Percentiles rank a stretch among this genome's conserved stretches.
These are phyloP conservation scores for Mycosphaerella sp. DNA, from an alignment of 2,329 filamentous ascomycete genomes.

Conservation along the genomic window DNA sequence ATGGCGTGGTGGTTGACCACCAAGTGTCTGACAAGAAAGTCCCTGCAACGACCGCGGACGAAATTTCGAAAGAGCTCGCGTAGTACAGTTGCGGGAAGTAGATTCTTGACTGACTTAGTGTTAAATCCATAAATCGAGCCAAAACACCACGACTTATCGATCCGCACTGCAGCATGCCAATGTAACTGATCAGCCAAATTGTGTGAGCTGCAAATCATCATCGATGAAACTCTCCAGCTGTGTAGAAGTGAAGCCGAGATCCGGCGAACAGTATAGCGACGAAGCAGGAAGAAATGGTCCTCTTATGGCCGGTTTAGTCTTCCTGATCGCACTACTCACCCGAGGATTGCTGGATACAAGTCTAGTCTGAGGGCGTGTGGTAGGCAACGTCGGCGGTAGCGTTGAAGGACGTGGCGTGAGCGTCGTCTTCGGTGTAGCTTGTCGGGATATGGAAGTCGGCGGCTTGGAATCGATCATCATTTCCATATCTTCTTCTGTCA, in stretches of 20 bases:
- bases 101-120: too few relatives aligned
- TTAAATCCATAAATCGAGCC: too few relatives aligned
- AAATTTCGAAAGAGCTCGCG: neutral
- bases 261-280: conserved; percentile 18
- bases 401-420: conserved; percentile 1
- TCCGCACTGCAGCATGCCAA: neutral
- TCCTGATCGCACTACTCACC: neutral
- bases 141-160: too few relatives aligned
- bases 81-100: neutral
- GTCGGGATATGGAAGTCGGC: neutral
- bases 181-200: conserved; percentile 10
- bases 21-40: neutral
- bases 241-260: conserved; percentile 27
- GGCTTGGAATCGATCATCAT: conserved; percentile 27
- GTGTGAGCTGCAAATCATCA: conserved; percentile 33
- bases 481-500: conserved; percentile 39
- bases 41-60: neutral
- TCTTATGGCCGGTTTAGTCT: conserved; percentile 10
- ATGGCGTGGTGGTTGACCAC: neutral
- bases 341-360: neutral
- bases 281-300: conserved; percentile 19
- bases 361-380: neutral
- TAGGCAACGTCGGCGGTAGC: conserved; percentile 17
- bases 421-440: neutral
- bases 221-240: conserved; percentile 33